Evolutionary conservation across 2,329 filamentous ascomycete genomes (phyloP), one percentile per base, ranked within the genome.

Genomic region (Gyromitra esculenta): DNA sequence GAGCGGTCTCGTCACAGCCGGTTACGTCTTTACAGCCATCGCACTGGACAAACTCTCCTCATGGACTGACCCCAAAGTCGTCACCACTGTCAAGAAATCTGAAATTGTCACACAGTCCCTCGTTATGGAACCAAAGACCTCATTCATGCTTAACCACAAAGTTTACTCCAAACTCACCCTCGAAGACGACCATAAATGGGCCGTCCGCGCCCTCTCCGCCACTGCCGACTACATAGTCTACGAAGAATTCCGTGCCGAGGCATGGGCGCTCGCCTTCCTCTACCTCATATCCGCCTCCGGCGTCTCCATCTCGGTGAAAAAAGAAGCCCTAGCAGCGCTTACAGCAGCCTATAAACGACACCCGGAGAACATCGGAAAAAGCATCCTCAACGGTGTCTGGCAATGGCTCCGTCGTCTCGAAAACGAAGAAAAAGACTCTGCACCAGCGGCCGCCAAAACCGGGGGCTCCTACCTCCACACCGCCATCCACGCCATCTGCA

Each of bases 181-280:
- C 0, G 89, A 91, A 72, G 92, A 94, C 68, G 96, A 99, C 81
- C 85, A 94, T 21, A 86, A 85, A 69, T 97, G 96, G 92, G 87
- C 92, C 66, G 85, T 90, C 54, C 88, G 89, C 79, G 91, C 93
- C 39, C 85, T 98, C 63, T 85, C 88, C 15, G 88, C 90, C 35
- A 84, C 91, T 15, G 87, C 90, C 15, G 82, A 86, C 15, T 85
- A 86, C 18, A 82, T 94, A 1, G 84, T 85, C 11, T 85, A 87
- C 37, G 84, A 86, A 11, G 82, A 85, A 2, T 84, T 85, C 13
- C 84, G 88, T 8, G 85, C 88, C n/a, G 87, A 87, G 77, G 84
- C 88, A 68, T 99, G 95, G 96, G 90, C 92, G 13, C 92, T 97
- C 81, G 90, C 92, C 1, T 88, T 95, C 75, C 90, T 97, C n/a